Conservation (phyloP, 2,329 filamentous ascomycete genomes). For the Colletotrichum incanum region DNA sequence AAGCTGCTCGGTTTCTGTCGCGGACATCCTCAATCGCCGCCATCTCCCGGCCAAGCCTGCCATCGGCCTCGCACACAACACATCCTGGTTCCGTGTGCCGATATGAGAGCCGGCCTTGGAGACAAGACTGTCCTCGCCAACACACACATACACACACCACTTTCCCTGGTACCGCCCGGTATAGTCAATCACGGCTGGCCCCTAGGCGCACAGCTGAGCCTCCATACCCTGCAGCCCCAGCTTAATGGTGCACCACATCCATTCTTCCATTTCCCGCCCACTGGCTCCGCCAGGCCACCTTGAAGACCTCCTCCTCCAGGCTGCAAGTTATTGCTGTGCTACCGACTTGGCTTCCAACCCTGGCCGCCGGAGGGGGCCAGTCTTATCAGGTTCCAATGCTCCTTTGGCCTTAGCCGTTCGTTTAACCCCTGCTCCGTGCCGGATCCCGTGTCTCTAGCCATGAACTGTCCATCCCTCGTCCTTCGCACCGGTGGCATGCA, state of each 20-base stretch:
- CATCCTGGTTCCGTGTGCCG: not conserved
- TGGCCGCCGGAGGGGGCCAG: not conserved
- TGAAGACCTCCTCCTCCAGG: slow-evolving; percentile 30
- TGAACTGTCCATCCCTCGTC: slow-evolving; percentile 11
- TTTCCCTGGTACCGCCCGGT: slow-evolving; percentile 2
- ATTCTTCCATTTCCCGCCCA: slow-evolving; percentile 22
- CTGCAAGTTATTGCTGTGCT: slow-evolving; percentile 29
- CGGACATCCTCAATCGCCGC: slow-evolving; percentile 14
- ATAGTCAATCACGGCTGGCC: slow-evolving; percentile 10
- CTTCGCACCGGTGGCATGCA: slow-evolving; percentile 20
- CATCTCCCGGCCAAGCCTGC: not conserved
- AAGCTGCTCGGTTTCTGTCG: not conserved
- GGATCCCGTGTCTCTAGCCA: slow-evolving; percentile 20
- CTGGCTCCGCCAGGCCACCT: slow-evolving; percentile 38
- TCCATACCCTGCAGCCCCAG: slow-evolving; percentile 28
- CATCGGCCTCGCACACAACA: not conserved
- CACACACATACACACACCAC: not conserved
- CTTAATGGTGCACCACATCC: slow-evolving; percentile 23
- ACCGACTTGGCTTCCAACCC: slow-evolving; percentile 6
- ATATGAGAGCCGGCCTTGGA: not conserved
- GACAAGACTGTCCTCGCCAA: not conserved
- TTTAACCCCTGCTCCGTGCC: slow-evolving; percentile 36
- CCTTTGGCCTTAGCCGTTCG: slow-evolving; percentile 7
- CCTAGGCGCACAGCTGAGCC: slow-evolving; percentile 38
- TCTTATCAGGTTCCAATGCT: slow-evolving; percentile 19